Base-by-base conservation (phyloP, 1,284 basidiomycete genomes). In the Marasmius oreades region DNA sequence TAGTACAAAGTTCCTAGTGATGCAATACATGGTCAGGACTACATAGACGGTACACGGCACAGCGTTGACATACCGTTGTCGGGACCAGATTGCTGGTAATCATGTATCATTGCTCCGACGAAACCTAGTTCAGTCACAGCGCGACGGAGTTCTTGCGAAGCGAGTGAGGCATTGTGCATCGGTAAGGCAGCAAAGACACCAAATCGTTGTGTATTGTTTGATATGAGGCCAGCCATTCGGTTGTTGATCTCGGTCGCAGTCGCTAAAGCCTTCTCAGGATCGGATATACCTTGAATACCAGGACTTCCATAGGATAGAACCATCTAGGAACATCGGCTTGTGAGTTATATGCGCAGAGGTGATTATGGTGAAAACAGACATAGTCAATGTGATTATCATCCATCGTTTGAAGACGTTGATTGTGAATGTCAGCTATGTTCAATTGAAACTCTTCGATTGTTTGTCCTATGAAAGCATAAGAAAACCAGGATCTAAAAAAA, bases 91-190 rank as follows among this genome's bases (percentile, higher is more conserved):
- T 72, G 68, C 53, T 76, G 75, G 61, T 72, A 77, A 59, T 77
- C 75, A 55, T 77, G 75, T 23, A 76, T 37, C 55, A 75, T 55
- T 14, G 69, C 73, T 16, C 73, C 73, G 12, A 75, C 55, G 46
- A 77, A 75, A 10, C 77, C 75, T 1, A 77, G 68, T 51, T 77
- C 70, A 8, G 64, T 63, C 2, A 78, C 72, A 1, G 76, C 59
- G 18, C 76, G 70, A n/a, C 69, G 67, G 14, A 77, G 66, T 52
- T 78, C 76, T 37, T 68, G 62, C 3, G 70, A 73, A 0, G 76
- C 77, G 18, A 65, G 64, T 1, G 71, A 68, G 18, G 76, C 73
- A 55, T 77, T 74, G 48, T 78, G 76, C 76, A 78, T 77, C 0
- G 73, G 65, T n/a, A 77, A 55, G 6, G 75, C 62, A 14, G 76